Evolutionary conservation across 305 asterid species (phyloP).

Genomic region (Galium porrigens): DNA sequence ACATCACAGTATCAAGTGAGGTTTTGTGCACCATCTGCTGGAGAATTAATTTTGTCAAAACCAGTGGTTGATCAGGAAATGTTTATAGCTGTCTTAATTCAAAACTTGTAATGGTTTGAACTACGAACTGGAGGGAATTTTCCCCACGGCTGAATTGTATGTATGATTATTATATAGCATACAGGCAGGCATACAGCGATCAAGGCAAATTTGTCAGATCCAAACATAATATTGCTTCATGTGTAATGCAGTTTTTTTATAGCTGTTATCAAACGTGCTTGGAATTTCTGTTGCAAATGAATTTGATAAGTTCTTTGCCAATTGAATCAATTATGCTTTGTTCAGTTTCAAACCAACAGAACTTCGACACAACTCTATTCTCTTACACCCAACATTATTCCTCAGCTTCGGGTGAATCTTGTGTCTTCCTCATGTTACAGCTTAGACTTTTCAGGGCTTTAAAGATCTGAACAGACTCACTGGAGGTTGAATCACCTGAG

Average conservation of each 20-base stretch:
- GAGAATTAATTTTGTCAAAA: neutral
- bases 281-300: neutral
- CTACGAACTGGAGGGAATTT: neutral
- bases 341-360: too few species aligned
- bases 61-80: neutral
- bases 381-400: conserved; percentile 14
- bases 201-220: conserved; percentile 6
- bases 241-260: neutral
- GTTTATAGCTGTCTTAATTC: neutral
- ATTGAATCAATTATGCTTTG: neutral
- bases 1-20: neutral
- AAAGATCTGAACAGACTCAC: conserved; percentile 26
- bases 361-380: neutral
- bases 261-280: neutral
- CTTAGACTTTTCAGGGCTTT: conserved; percentile 35
- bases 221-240: neutral
- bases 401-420: conserved; percentile 18
- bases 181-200: neutral
- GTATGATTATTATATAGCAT: neutral
- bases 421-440: conserved; percentile 28
- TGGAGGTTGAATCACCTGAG: conserved; percentile 55
- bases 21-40: neutral
- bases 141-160: neutral
- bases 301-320: neutral
- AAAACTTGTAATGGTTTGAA: conserved; percentile 4